Evolutionary conservation across 2,329 filamentous ascomycete genomes (phyloP), one percentile per base, ranked within the genome.

Genomic region (Ophiostoma quercus): DNA sequence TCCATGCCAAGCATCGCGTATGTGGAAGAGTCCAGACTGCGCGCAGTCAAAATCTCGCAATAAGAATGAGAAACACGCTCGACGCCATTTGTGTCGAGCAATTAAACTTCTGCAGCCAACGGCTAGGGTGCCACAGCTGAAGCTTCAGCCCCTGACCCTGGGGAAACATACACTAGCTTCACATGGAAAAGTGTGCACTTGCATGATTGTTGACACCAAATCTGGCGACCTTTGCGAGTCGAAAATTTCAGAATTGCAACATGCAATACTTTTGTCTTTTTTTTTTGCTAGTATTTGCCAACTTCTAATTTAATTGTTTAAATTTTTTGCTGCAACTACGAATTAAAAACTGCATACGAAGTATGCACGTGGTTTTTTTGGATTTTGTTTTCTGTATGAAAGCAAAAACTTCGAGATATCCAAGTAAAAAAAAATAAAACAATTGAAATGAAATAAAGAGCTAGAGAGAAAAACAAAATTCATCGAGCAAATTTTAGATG

Each of bases 21-120:
- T 57, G 2, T 22, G 7, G 9, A 25, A 25, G 1, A 12, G 51
- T 57, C 12, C 22, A 57, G 22, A 57, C 39, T 22, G 22, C 22
- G 22, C n/a, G 16, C n/a, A 51, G 8, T 51, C n/a, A 57, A 25
- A 29, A 29, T 57, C 47, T 34, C 25, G 1, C 34, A 34, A 34
- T 1, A 12, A 51, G 25, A 51, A 51, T 16, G 7, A n/a, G 25
- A 14, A 25, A 57, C 51, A 57, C 51, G 16, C 22, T 47, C 19
- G 7, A 47, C 43, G 16, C 41, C 16, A 16, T 47, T 16, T 8
- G 43, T 47, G 51, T 57, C 22, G 22, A 11, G 51, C 22, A 62
- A 62, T 62, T 62, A 32, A 19, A 62, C 57, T 62, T 62, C 25
- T 62, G 57, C 57, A 62, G 54, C 43, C 39, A 67, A 34, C 32